These are phyloP conservation scores for Malus asiatica DNA, from an alignment of 306 rosid species.

Conservation along the genomic window DNA sequence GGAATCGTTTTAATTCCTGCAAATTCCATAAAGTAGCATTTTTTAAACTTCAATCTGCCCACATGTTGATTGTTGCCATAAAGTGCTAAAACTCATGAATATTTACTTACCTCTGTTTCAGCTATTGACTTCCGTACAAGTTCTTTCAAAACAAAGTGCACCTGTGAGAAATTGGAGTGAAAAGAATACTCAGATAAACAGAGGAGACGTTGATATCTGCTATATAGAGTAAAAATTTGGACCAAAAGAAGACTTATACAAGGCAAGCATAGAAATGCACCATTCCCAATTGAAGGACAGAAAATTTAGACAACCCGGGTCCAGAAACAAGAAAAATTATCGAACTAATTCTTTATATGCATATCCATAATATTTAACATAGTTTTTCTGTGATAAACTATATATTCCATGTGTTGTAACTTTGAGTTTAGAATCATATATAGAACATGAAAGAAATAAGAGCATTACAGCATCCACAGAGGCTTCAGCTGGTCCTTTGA, in stretches of 20 bases:
- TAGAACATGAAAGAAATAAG: slow-evolving; percentile 1
- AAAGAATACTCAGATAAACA: background rate
- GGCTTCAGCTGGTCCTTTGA: slow-evolving; percentile 99
- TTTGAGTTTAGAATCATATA: background rate
- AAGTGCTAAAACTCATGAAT: background rate
- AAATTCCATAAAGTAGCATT: slow-evolving; percentile 16
- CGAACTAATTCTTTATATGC: background rate
- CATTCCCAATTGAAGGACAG: background rate
- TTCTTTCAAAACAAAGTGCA: slow-evolving; percentile 90
- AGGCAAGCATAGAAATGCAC: background rate
- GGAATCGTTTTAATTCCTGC: slow-evolving; percentile 94
- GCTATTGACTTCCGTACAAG: slow-evolving; percentile 91
- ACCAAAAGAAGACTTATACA: background rate
- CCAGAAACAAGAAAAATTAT: background rate
- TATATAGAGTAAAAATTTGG: background rate
- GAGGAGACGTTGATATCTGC: background rate
- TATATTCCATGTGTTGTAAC: background rate
- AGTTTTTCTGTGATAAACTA: background rate
- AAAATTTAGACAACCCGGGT: background rate
- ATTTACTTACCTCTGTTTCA: slow-evolving; percentile 69
- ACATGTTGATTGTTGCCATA: background rate
- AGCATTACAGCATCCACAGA: slow-evolving; percentile 93
- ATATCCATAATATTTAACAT: background rate
- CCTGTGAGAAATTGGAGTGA: slow-evolving; percentile 39
- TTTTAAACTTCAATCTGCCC: background rate